Evolutionary conservation across 2,329 filamentous ascomycete genomes (phyloP).

Genomic region (Xylaria sp.): DNA sequence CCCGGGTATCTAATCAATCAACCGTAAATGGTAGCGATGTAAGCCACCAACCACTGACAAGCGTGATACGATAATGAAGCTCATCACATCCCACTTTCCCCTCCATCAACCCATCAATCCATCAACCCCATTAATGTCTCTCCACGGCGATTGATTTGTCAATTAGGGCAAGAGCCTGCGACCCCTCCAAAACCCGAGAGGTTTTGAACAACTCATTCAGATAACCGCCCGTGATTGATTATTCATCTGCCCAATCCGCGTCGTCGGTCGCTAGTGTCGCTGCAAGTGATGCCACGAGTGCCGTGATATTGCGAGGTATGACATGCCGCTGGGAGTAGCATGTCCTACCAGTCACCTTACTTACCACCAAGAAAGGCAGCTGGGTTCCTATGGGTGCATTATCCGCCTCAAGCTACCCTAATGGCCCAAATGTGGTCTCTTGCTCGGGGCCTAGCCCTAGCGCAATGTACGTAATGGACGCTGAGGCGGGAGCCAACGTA

Average conservation of each 20-base stretch:
- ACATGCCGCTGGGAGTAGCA: slow-evolving; percentile 24
- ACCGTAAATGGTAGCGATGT: slow-evolving; percentile 5
- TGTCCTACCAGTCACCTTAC: slow-evolving; percentile 15
- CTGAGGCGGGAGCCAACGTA: background rate
- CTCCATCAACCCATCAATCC: slow-evolving; percentile 8
- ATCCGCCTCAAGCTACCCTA: background rate
- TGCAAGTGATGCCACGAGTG: slow-evolving; percentile 34
- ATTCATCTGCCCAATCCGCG: slow-evolving; percentile 16
- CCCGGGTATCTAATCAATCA: background rate
- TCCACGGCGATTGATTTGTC: slow-evolving; percentile 30
- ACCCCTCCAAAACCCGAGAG: slow-evolving; percentile 28
- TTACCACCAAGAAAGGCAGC: background rate
- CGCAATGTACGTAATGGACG: slow-evolving; percentile 11
- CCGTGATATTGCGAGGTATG: slow-evolving; percentile 15
- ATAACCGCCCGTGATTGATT: slow-evolving; percentile 17
- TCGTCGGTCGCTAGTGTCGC: slow-evolving; percentile 13
- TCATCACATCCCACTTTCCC: slow-evolving; percentile 24
- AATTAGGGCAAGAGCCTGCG: slow-evolving; percentile 35
- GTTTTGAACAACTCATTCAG: slow-evolving; percentile 13
- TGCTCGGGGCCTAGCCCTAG: slow-evolving; percentile 4
- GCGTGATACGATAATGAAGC: background rate
- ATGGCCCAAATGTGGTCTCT: background rate
- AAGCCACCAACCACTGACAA: slow-evolving; percentile 11
- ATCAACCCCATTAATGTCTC: slow-evolving; percentile 3
- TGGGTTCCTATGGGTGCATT: background rate